Evolutionary conservation across 164 flowering plant genomes (phyloP).

Genomic region (Dillenia turbinata): DNA sequence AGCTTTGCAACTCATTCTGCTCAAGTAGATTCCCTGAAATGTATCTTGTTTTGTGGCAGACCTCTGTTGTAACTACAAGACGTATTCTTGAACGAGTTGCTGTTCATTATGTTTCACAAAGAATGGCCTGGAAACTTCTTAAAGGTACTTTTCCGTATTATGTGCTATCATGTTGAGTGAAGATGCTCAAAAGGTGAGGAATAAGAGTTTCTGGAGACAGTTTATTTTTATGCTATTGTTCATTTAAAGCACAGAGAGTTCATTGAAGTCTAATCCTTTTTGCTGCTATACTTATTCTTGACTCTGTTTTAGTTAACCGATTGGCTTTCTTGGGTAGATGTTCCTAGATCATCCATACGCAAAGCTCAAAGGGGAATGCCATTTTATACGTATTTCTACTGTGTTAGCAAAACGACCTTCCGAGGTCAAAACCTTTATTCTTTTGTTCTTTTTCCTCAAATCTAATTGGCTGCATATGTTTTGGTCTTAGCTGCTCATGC

Average conservation of each 20-base stretch:
- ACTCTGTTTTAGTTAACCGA: conserved; percentile 5
- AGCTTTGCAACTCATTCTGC: too few relatives aligned
- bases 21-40: too few relatives aligned
- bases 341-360: conserved; percentile 75
- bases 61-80: conserved; percentile 80
- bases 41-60: conserved; percentile 35
- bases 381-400: conserved; percentile 37
- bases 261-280: too few relatives aligned
- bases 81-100: conserved; percentile 82
- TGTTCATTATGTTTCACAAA: conserved; percentile 67
- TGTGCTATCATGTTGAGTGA: not conserved
- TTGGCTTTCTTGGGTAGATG: conserved; percentile 47
- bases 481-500: not conserved
- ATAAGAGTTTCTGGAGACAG: too few relatives aligned
- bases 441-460: not conserved
- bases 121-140: conserved; percentile 95
- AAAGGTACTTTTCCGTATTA: conserved; percentile 51
- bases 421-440: conserved; percentile 48
- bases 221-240: too few relatives aligned
- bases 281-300: too few relatives aligned
- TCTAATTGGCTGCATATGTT: not conserved
- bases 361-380: conserved; percentile 77
- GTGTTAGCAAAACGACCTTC: conserved; percentile 72
- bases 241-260: too few relatives aligned
- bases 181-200: too few relatives aligned